Base-by-base conservation (phyloP, 2,329 filamentous ascomycete genomes). In the Coniochaeta sp. region DNA sequence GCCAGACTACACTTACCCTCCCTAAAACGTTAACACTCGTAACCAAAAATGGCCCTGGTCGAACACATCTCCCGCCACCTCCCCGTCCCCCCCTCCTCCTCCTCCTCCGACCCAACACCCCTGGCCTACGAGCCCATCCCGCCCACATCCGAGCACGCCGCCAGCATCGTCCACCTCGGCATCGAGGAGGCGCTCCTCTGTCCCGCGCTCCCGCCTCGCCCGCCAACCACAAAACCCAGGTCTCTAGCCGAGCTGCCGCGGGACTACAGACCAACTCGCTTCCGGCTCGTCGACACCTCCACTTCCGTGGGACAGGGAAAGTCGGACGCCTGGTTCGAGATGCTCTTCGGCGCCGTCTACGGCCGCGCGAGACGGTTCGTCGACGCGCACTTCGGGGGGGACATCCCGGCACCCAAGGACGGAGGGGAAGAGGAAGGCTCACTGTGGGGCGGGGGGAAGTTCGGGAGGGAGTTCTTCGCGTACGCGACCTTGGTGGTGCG, bases 401-500 rank as follows among this genome's bases (percentile, higher is more conserved):
- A 65, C 22, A n/a, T 62, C 24, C 44, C 44, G 24, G n/a, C 16
- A 19, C 38, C 16, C 3, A 17, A 40, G 9, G 38, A 40, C 38
- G 50, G 9, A 8, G 50, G 9, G 32, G 6, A 19, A 5, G 55
- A 42, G 34, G 47, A 4, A 2, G 16, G n/a, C n/a, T 17, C 19
- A n/a, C 22, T 16, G 8, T 26, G 24, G 9, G 26, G 36, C 19
- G 56, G 38, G 14, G 32, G 59, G 1, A 61, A 62, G 14, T 54
- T 73, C 42, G 65, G 68, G 22, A 59, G 65, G 16, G 66, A 72
- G 57, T 76, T 78, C 59, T 12, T 70, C n/a, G 59, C 71, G 59
- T 76, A 74, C 60, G 68, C 71, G 1, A 61, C 62, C 28, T 54
- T 69, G 7, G 67, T 74, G 5, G 73, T 72, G 8, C 67, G 70